Evolutionary conservation across 2,329 filamentous ascomycete species (phyloP), one percentile per base, ranked within the genome.

Genomic region (Raffaelea deltoideospora): DNA sequence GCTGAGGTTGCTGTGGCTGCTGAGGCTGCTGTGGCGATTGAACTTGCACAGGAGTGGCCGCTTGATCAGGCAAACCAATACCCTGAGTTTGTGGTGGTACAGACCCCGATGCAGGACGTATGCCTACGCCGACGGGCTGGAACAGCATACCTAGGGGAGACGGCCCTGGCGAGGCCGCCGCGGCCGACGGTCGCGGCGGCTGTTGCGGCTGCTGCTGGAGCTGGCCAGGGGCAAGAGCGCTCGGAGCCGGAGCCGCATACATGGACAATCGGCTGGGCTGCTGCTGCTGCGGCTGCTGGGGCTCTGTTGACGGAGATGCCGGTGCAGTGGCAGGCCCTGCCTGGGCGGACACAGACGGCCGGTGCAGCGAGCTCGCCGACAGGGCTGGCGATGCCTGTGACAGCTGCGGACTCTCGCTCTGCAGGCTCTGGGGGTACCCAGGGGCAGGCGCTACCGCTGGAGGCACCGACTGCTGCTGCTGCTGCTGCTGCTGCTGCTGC

Each of bases 321-420:
- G n/a, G n/a, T n/a, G n/a, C 21, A 15, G 15, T 21, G 8, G 29
- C 7, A 13, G n/a, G 15, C 7, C 37, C 34, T 5, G 27, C 11
- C n/a, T 34, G 31, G 3, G 15, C 26, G 8, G 39, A 26, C n/a
- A 38, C 14, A 1, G 43, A 42, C 17, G 34, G 28, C 14, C 38
- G 29, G 29, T 44, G 43, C 20, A 38, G 8, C 11, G 41, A 40
- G 17, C 21, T 40, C 15, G 29, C 28, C 3, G 37, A 42, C 14
- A 15, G 35, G 6, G 31, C 37, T 5, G 37, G 43, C 11, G 39
- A 42, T 14, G n/a, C 31, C 13, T 42, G 36, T n/a, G 37, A 20
- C 24, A 35, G n/a, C 22, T 34, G 39, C 4, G 37, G 40, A 10
- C 40, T 41, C 21, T 34, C 33, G 32, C 34, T 40, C 21, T 26